Conservation (phyloP, 371 early-diverging fungal genomes). For the Circinella umbellata region DNA sequence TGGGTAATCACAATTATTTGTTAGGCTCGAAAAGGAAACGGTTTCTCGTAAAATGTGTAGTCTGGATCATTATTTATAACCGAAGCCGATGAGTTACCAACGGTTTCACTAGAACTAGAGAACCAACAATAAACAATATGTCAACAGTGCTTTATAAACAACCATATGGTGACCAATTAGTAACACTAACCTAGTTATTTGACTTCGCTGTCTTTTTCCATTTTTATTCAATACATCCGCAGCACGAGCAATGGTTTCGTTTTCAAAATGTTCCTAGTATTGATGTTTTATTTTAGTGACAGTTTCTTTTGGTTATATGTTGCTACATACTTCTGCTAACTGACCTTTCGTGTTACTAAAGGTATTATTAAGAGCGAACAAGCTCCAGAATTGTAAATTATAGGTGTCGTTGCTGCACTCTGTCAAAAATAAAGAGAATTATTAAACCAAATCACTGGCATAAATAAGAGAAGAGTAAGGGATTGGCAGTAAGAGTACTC, state of each 20-base stretch:
- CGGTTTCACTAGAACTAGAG: background rate
- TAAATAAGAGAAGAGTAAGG: constrained; percentile 2
- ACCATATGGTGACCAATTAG: background rate
- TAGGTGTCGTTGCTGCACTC: background rate
- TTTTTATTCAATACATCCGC: background rate
- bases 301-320: background rate
- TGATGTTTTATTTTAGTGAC: background rate
- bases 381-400: background rate
- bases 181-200: background rate
- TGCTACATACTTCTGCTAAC: background rate
- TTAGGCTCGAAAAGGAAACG: background rate
- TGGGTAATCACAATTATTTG: background rate
- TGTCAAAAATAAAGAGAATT: constrained; percentile 4
- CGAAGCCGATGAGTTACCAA: background rate
- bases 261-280: background rate
- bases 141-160: background rate
- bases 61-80: too few species aligned
- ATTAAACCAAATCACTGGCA: constrained; percentile 4
- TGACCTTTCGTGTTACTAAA: background rate
- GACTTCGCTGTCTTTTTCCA: background rate
- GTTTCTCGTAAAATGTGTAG: constrained; percentile 1
- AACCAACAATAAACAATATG: background rate
- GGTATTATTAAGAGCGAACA: background rate
- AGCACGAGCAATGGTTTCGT: background rate
- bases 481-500: background rate